phyloP scores from a whole-genome alignment of 78 protist species.

The Protostelium mycophagum region DNA sequence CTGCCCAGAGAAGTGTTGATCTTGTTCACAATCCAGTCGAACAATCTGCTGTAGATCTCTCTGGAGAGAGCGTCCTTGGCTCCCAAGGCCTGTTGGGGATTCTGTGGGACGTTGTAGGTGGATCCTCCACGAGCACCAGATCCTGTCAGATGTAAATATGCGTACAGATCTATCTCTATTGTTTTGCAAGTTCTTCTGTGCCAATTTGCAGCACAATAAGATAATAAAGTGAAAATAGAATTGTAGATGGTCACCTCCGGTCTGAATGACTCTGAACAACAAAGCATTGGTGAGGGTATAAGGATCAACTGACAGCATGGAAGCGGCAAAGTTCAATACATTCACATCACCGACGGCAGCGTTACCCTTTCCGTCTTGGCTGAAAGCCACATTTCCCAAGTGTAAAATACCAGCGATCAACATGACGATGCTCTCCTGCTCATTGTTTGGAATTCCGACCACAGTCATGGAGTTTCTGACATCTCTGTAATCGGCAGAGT shows the following conservation, averaged over 20 bases:
- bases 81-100: slow-evolving; percentile 72
- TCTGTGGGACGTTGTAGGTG: slow-evolving; percentile 60
- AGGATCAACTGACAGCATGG: slow-evolving; percentile 45
- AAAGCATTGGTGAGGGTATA: slow-evolving; percentile 43
- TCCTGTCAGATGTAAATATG: too few relatives aligned
- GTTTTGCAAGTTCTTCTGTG: too few relatives aligned
- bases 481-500: slow-evolving; percentile 48
- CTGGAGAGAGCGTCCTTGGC: slow-evolving; percentile 81
- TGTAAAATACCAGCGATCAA: slow-evolving; percentile 68
- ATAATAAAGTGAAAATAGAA: slow-evolving; percentile 7
- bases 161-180: too few relatives aligned
- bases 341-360: slow-evolving; percentile 46
- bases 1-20: slow-evolving; percentile 54
- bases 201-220: too few relatives aligned
- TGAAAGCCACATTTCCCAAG: slow-evolving; percentile 67
- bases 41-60: slow-evolving; percentile 78
- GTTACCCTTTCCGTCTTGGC: slow-evolving; percentile 71
- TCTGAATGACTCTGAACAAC: slow-evolving; percentile 60
- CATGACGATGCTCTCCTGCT: slow-evolving; percentile 25
- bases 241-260: slow-evolving; percentile 38
- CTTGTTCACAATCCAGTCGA: slow-evolving; percentile 74
- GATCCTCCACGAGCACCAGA: slow-evolving; percentile 50
- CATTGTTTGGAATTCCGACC: slow-evolving; percentile 48
- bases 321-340: slow-evolving; percentile 47
- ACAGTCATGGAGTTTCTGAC: slow-evolving; percentile 41